Evolutionary conservation across 805 yeast genomes (phyloP).

Genomic region (Metschnikowia continentalis): DNA sequence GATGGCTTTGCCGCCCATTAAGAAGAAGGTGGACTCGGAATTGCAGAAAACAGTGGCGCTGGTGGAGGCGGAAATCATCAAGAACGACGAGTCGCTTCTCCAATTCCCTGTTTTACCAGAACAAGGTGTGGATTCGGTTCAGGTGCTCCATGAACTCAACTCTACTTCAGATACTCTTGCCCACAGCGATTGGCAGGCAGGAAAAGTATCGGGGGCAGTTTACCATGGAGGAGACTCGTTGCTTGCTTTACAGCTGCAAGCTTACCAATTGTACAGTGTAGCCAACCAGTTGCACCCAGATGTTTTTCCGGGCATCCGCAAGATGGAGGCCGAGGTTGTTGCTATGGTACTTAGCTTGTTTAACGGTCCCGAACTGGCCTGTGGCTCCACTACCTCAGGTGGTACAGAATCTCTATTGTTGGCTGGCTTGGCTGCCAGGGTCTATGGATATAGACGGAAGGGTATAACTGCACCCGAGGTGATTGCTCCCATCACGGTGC

Average conservation of each 20-base stretch:
- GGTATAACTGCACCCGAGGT: conserved; percentile 76
- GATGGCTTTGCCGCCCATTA: conserved; percentile 48
- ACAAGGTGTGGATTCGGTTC: conserved; percentile 48
- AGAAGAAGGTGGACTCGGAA: conserved; percentile 56
- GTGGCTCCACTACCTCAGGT: conserved; percentile 86
- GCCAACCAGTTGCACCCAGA: conserved; percentile 97
- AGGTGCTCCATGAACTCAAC: conserved; percentile 50
- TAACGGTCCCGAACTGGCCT: conserved; percentile 60
- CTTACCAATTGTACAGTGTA: conserved; percentile 72
- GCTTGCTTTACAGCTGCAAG: conserved; percentile 66
- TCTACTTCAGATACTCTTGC: conserved; percentile 43
- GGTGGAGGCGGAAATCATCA: conserved; percentile 57
- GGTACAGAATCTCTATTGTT: conserved; percentile 91
- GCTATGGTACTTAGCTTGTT: conserved; percentile 80
- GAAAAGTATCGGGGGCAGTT: conserved; percentile 91
- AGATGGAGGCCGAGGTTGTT: conserved; percentile 94
- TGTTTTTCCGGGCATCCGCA: conserved; percentile 92
- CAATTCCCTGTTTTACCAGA: conserved; percentile 54
- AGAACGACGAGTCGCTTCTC: conserved; percentile 43
- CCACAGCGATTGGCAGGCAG: conserved; percentile 78
- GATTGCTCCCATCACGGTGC: conserved; percentile 83
- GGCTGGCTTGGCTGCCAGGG: conserved; percentile 85
- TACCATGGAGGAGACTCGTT: conserved; percentile 91
- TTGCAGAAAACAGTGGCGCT: conserved; percentile 42
- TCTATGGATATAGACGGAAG: conserved; percentile 54